Base-by-base conservation (phyloP, 176 grass and related monocot genomes). In the Ensete glaucum region DNA sequence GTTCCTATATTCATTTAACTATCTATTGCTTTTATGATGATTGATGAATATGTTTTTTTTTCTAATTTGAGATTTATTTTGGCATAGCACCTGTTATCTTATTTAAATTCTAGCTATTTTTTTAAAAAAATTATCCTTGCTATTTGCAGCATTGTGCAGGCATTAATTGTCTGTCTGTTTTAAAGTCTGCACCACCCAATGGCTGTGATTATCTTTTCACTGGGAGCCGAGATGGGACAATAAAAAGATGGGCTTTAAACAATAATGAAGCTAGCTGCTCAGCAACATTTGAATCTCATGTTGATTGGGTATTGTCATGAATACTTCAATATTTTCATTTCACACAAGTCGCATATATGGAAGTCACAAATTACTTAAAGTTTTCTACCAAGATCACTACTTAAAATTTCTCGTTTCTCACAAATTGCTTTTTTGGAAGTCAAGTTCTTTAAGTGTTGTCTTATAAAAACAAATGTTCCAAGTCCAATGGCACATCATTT, bases 241-340 rank as follows among this genome's bases (percentile, higher is more conserved):
- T 97, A 80, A 97, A 97, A 76, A 87, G 88, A 87, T 97, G 93
- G 93, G 83, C 83, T 76, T 72, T 88, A 58, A 83, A 81, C 62
- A 77, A 93, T 56, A 64, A 70, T 26, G 86, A 71, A 24, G 70
- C 88, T 65, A 93, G 74, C 43, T 97, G 86, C 77, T 97, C 90
- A n/a, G 82, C 79, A 76, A 93, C 94, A 69, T 97, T 97, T 80
- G 94, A 97, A 80, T 97, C 94, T 14, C 94, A 97, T 88, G 82
- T 93, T 85, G 94, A 97, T 53, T 97, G 94, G 94, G 94, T 97
- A 91, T 62, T 62, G 48, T 2, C 71, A 72, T 74, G 83, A 79
- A 14, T 1, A 17, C 14, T 62, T 81, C 79, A n/a, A 79, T 55
- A 76, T 50, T 43, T 25, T 75, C 13, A 57, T 57, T 57, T 57